phyloP scores from a whole-genome alignment of 495 filamentous ascomycete species.

The Aspergillus taichungensis region DNA sequence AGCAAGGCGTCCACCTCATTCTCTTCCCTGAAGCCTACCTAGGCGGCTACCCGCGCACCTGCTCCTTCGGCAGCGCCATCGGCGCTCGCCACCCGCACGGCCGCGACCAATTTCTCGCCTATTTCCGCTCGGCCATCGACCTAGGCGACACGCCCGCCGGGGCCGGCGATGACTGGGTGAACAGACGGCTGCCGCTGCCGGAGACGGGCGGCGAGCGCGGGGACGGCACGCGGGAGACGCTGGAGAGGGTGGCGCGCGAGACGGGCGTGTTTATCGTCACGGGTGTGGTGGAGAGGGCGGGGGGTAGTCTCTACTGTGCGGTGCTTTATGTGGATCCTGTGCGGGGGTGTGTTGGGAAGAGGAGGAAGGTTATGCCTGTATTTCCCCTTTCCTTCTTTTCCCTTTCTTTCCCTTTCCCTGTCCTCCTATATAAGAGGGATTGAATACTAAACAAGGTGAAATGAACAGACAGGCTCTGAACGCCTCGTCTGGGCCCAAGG shows the following conservation, averaged over 20 bases:
- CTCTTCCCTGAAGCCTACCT: slow-evolving; percentile 92
- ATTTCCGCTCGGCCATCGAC: slow-evolving; percentile 73
- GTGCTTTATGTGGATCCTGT: slow-evolving; percentile 75
- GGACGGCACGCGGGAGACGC: slow-evolving; percentile 74
- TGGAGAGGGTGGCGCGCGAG: slow-evolving; percentile 66
- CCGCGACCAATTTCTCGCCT: slow-evolving; percentile 73
- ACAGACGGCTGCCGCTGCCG: slow-evolving; percentile 47
- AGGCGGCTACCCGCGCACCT: slow-evolving; percentile 86
- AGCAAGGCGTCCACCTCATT: slow-evolving; percentile 58
- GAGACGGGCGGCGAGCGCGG: slow-evolving; percentile 48
- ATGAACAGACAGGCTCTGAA: slow-evolving; percentile 67
- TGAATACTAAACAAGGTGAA: no score
- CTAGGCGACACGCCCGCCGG: slow-evolving; percentile 77
- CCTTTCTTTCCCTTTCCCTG: not conserved
- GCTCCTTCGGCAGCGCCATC: slow-evolving; percentile 64
- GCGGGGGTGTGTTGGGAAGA: slow-evolving; percentile 68
- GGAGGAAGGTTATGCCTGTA: slow-evolving; percentile 88
- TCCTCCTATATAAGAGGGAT: not conserved
- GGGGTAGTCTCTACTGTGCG: slow-evolving; percentile 77
- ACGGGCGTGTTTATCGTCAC: slow-evolving; percentile 73
- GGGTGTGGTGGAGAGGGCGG: slow-evolving; percentile 70
- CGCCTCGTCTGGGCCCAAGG: slow-evolving; percentile 87
- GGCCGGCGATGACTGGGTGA: slow-evolving; percentile 64
- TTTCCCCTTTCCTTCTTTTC: not conserved
- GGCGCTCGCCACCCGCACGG: slow-evolving; percentile 60